Conservation (phyloP, 176 grass and related monocot species). For the Urochloa ruziziensis region DNA sequence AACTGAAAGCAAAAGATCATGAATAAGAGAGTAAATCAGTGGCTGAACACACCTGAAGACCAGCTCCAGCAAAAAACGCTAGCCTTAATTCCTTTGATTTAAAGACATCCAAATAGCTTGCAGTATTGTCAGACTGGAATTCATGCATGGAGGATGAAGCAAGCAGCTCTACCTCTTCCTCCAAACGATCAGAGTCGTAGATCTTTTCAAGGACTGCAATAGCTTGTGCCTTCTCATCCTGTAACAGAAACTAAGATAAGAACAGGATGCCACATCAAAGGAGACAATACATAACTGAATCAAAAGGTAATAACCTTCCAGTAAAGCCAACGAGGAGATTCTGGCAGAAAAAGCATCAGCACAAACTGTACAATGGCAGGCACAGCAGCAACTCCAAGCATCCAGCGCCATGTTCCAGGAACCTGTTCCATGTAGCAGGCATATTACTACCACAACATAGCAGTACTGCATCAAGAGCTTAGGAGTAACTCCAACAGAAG, state of each 20-base stretch:
- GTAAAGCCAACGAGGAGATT: slow-evolving; percentile 98
- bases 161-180: slow-evolving; percentile 80
- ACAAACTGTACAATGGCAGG: slow-evolving; percentile 86
- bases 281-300: not conserved
- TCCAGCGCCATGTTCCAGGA: slow-evolving; percentile 97
- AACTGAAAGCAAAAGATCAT: not conserved
- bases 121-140: slow-evolving; percentile 46
- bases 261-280: not conserved
- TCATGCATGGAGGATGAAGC: slow-evolving; percentile 71
- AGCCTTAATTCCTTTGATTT: slow-evolving; percentile 82
- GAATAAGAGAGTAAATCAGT: not conserved
- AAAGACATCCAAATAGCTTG: slow-evolving; percentile 73
- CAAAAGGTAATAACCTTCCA: slow-evolving; percentile 54
- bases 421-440: slow-evolving; percentile 51
- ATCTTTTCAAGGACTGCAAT: slow-evolving; percentile 74
- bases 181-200: slow-evolving; percentile 67
- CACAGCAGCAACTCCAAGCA: slow-evolving; percentile 89
- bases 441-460: slow-evolving; percentile 28
- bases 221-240: slow-evolving; percentile 88
- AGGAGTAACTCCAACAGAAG: not conserved
- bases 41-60: slow-evolving; percentile 71
- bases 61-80: slow-evolving; percentile 91
- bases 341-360: slow-evolving; percentile 87
- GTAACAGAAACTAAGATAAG: slow-evolving; percentile 32
- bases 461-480: slow-evolving; percentile 6